Evolutionary conservation across 768 basidiomycete species (phyloP).

Genomic region (Xerocomus potaroensis): DNA sequence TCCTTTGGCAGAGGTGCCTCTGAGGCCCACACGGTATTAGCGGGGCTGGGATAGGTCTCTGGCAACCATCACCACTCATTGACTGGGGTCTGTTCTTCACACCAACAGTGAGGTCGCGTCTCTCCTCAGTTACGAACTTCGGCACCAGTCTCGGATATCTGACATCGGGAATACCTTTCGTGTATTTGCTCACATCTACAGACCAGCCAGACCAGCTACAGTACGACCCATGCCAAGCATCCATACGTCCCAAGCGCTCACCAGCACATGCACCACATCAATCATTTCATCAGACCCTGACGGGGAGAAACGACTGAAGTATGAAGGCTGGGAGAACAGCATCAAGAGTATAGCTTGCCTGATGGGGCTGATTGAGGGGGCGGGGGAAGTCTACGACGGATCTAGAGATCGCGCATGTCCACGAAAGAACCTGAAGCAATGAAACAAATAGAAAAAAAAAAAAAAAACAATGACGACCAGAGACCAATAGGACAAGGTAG

Average conservation of each 20-base stretch:
- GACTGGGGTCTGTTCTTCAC: no score
- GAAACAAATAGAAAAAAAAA: slow-evolving; percentile 5
- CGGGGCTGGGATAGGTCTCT: not conserved
- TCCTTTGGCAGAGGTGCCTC: no score
- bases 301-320: slow-evolving; percentile 41
- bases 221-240: no score
- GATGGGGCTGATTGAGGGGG: slow-evolving; percentile 1
- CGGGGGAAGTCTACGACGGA: not conserved
- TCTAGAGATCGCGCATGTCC: slow-evolving; percentile 1
- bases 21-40: not conserved
- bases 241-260: slow-evolving; percentile 40
- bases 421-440: slow-evolving; percentile 1
- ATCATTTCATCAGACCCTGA: slow-evolving; percentile 43
- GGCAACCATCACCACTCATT: not conserved
- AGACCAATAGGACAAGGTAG: slow-evolving; percentile 26
- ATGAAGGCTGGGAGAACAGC: slow-evolving; percentile 19
- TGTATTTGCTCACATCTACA: slow-evolving; percentile 14
- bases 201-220: no score
- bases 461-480: not conserved
- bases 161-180: slow-evolving; percentile 10
- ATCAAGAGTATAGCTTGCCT: slow-evolving; percentile 15
- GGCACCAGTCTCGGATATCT: no score
- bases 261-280: slow-evolving; percentile 28
- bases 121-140: no score
- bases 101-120: no score